A percentile compares a stretch with the other conserved stretches of the same genome.
Conservation (phyloP, 352 stramenopile genomes). For the Phytophthora hybrid region DNA sequence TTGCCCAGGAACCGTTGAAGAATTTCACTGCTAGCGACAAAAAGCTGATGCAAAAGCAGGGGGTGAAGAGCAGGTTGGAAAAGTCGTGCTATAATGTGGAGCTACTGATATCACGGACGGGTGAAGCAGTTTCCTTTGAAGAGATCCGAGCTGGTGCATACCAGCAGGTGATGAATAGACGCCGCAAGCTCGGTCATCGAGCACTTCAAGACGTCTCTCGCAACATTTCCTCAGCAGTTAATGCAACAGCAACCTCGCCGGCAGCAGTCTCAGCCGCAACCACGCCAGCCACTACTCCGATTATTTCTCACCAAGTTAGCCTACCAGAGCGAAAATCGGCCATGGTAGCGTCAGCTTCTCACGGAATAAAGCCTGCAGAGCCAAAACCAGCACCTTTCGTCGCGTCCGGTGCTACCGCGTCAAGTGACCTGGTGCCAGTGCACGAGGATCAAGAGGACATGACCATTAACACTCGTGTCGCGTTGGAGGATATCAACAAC, state of each 20-base stretch:
- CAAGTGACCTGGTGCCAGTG: slow-evolving; percentile 26
- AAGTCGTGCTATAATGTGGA: slow-evolving; percentile 53
- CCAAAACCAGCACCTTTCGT: slow-evolving; percentile 8
- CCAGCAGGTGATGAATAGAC: slow-evolving; percentile 21
- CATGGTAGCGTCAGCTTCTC: slow-evolving; percentile 10
- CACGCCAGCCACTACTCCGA: slow-evolving; percentile 3
- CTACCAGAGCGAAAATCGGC: slow-evolving; percentile 10
- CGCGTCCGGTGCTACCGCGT: slow-evolving; percentile 1
- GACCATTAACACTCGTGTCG: slow-evolving; percentile 89
- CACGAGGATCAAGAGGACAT: slow-evolving; percentile 81
- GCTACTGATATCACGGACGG: slow-evolving; percentile 49
- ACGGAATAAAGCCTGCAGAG: slow-evolving; percentile 16
- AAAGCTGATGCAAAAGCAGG: slow-evolving; percentile 32
- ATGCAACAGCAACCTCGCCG: slow-evolving; percentile 18
- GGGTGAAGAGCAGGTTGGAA: slow-evolving; percentile 25
- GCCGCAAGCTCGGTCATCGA: slow-evolving; percentile 21
- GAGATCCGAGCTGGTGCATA: slow-evolving; percentile 68
- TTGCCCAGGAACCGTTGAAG: slow-evolving; percentile 79
- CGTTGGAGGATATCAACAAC: slow-evolving; percentile 84
- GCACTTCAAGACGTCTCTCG: slow-evolving; percentile 40
- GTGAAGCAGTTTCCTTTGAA: slow-evolving; percentile 80
- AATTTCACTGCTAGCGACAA: slow-evolving; percentile 63
- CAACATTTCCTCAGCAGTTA: slow-evolving; percentile 16
- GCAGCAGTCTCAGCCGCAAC: background rate
- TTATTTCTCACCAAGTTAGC: slow-evolving; percentile 11